Evolutionary conservation across 1,284 basidiomycete species (phyloP), one percentile per base, ranked within the genome.

Genomic region (Pseudomicrostroma phylloplanum): DNA sequence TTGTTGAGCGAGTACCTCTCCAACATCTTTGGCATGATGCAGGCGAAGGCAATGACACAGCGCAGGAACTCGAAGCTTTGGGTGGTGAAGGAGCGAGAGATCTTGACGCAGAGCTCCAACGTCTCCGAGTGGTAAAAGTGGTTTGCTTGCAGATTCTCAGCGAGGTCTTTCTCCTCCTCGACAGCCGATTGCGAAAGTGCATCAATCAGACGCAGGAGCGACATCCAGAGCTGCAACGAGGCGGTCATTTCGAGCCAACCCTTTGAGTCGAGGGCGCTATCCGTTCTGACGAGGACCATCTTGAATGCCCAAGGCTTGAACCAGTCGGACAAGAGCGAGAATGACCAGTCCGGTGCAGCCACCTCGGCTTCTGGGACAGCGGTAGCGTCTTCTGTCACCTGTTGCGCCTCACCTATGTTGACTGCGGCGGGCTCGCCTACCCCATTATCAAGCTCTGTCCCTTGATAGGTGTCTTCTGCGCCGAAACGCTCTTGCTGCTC

Each of bases 1-100:
- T 66, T 67, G 25, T 68, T 66, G 2, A 68, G 61, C 6, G 75
- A 68, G 58, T 74, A 76, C 21, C 72, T 68, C 60, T 78, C 76
- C 12, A 79, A 68, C 65, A 73, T 71, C 59, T 67, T 69, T 54
- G 76, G 74, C 67, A 78, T 70, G 56, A 68, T 65, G 56, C 72
- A 66, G 0, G 71, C 67, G 55, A 79, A 77, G 42, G 66, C 67
- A 53, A 78, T 60, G 57, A 78, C 61, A 1, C 71, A 65, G 30
- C 73, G 70, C 41, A 79, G 67, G 56, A 68, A 75, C 26, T 69
- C 69, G 49, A 79, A 74, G 57, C 75, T 78, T 61, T 78, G 76
- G 23, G 63, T 56, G 23, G 61, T 69, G 63, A 76, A 79, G 55
- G 67, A 62, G 9, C 68, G 70, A 39, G 70, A 62, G 21, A 78